phyloP scores from a whole-genome alignment of 352 stramenopile genomes.

The Pythium periplocum region DNA sequence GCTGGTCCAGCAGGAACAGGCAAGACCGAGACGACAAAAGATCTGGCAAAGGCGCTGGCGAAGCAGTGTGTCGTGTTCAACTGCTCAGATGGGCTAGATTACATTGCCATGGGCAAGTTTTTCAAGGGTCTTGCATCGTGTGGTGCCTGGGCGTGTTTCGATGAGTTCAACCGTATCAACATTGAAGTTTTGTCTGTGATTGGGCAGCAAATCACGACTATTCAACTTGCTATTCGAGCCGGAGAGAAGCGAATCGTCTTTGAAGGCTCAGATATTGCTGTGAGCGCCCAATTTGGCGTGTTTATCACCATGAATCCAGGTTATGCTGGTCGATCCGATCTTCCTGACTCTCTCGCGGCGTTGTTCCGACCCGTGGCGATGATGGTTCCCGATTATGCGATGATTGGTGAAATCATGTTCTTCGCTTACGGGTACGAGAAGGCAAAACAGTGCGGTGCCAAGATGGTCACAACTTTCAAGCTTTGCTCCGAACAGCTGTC shows the following conservation, averaged over 20 bases:
- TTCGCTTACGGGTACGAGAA: slow-evolving; percentile 94
- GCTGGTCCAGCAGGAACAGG: slow-evolving; percentile 90
- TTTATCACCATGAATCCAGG: slow-evolving; percentile 97
- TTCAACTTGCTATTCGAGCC: slow-evolving; percentile 85
- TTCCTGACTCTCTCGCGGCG: slow-evolving; percentile 94
- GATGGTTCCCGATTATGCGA: slow-evolving; percentile 96
- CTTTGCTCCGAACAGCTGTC: slow-evolving; percentile 94
- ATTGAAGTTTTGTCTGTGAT: slow-evolving; percentile 90
- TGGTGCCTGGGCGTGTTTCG: slow-evolving; percentile 94
- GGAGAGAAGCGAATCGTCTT: slow-evolving; percentile 90
- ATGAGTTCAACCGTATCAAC: slow-evolving; percentile 97
- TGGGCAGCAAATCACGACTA: slow-evolving; percentile 80
- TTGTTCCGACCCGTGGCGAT: slow-evolving; percentile 95
- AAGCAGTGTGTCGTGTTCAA: slow-evolving; percentile 97
- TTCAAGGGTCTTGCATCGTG: slow-evolving; percentile 90
- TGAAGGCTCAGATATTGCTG: slow-evolving; percentile 91
- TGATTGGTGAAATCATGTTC: slow-evolving; percentile 97
- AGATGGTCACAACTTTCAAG: slow-evolving; percentile 96
- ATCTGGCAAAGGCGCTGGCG: slow-evolving; percentile 90
- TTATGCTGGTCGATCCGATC: slow-evolving; percentile 92
- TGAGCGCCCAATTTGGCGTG: slow-evolving; percentile 92
- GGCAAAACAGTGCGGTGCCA: slow-evolving; percentile 89
- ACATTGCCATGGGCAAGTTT: slow-evolving; percentile 94
- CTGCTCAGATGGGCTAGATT: slow-evolving; percentile 93
- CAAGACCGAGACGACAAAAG: slow-evolving; percentile 94